These are phyloP conservation scores for Thalia dealbata DNA, from an alignment of 176 grass and related monocot species.

Conservation along the genomic window DNA sequence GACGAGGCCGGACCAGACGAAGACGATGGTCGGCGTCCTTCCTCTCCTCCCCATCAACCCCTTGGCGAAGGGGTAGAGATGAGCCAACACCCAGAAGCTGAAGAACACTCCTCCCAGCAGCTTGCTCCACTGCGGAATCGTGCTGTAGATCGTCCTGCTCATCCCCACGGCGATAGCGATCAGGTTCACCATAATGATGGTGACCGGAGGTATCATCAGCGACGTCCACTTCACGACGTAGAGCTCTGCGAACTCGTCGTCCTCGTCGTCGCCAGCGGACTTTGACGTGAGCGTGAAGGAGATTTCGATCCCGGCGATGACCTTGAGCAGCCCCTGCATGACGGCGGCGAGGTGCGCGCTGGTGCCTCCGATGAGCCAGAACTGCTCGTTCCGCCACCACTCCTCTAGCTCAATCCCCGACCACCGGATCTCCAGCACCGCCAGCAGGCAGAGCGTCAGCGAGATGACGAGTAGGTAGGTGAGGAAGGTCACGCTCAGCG, in stretches of 20 bases:
- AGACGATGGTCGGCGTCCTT: constrained; percentile 87
- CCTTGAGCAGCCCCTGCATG: constrained; percentile 86
- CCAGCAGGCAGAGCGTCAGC: constrained; percentile 72
- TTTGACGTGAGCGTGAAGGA: constrained; percentile 97
- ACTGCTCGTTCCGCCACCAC: constrained; percentile 98
- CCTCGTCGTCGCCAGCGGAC: constrained; percentile 51
- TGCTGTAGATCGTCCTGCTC: constrained; percentile 83
- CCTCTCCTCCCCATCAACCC: constrained; percentile 95
- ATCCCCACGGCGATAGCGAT: constrained; percentile 89
- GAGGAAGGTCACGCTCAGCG: constrained; percentile 80
- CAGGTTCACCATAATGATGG: constrained; percentile 96
- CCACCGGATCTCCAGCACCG: constrained; percentile 92
- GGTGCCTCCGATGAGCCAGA: constrained; percentile 95
- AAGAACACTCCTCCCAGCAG: constrained; percentile 95
- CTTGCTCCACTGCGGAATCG: constrained; percentile 94
- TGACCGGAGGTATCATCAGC: constrained; percentile 79
- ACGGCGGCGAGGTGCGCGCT: constrained; percentile 91
- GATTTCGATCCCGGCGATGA: constrained; percentile 85
- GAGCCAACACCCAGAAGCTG: constrained; percentile 94
- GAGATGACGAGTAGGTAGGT: constrained; percentile 81
- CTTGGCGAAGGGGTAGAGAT: constrained; percentile 95
- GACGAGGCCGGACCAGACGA: constrained; percentile 84
- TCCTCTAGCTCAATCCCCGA: constrained; percentile 90
- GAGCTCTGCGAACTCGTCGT: constrained; percentile 79
- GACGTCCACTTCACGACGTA: constrained; percentile 90